Conservation (phyloP, 192 early-diverging fungal genomes). For the Coemansia sp. region DNA sequence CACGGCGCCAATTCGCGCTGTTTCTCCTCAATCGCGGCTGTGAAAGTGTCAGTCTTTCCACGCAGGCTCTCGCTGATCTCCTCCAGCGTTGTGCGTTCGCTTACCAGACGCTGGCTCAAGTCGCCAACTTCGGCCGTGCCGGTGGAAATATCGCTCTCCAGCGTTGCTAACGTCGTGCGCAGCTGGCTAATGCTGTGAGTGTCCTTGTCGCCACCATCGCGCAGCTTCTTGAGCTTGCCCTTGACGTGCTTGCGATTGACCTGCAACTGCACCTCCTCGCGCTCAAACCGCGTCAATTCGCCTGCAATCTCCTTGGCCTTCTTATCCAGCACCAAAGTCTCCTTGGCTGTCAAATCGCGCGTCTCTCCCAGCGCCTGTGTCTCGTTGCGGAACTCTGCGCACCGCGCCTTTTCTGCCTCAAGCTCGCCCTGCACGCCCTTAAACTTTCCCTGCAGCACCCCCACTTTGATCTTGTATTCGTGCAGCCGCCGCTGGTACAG, state of each 20-base stretch:
- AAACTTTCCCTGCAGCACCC: slow-evolving; percentile 54
- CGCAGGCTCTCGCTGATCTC: slow-evolving; percentile 74
- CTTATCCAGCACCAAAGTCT: slow-evolving; percentile 62
- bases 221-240: slow-evolving; percentile 74
- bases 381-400: slow-evolving; percentile 61
- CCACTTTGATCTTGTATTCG: slow-evolving; percentile 58
- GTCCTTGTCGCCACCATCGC: slow-evolving; percentile 67
- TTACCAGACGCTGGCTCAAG: slow-evolving; percentile 60
- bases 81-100: slow-evolving; percentile 70
- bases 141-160: slow-evolving; percentile 62
- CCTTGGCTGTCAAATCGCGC: slow-evolving; percentile 56
- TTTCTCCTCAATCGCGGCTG: slow-evolving; percentile 76
- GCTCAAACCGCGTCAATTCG: slow-evolving; percentile 68
- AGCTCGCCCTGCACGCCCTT: slow-evolving; percentile 55
- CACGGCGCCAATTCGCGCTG: slow-evolving; percentile 85
- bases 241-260: slow-evolving; percentile 82
- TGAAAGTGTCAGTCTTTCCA: slow-evolving; percentile 85
- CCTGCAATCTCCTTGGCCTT: slow-evolving; percentile 57
- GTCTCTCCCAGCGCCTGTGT: slow-evolving; percentile 61
- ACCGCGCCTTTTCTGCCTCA: slow-evolving; percentile 60
- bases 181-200: slow-evolving; percentile 58
- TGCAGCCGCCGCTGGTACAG: slow-evolving; percentile 71
- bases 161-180: slow-evolving; percentile 65
- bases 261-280: slow-evolving; percentile 77
- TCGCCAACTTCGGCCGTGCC: slow-evolving; percentile 58